phyloP scores from a whole-genome alignment of 202 grass and related monocot species.

The Brachypodium distachyon region DNA sequence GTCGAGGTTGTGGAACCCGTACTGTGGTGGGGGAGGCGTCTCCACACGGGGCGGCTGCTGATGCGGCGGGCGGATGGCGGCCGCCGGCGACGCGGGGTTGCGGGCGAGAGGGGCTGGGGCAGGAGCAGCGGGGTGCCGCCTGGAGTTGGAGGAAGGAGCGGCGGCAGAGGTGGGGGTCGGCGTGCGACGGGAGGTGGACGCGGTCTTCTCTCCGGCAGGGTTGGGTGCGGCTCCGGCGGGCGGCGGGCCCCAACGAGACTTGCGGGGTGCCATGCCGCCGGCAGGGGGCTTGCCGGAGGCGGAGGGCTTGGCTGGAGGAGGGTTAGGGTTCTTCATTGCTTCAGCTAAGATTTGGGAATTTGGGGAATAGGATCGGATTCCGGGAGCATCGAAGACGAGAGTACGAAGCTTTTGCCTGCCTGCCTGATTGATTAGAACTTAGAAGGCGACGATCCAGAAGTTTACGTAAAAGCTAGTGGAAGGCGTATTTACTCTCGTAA shows the following conservation, averaged over 20 bases:
- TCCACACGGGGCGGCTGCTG: constrained; percentile 19
- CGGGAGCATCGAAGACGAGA: not conserved
- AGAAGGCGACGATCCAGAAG: too few relatives aligned
- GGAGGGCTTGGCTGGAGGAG: constrained; percentile 1
- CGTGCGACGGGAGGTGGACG: constrained; percentile 34
- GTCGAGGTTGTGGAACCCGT: constrained; percentile 71
- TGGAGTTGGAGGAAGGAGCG: constrained; percentile 18
- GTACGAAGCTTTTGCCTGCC: not conserved
- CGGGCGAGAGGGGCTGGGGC: not conserved
- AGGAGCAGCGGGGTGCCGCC: constrained; percentile 21
- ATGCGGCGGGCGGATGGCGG: constrained; percentile 13
- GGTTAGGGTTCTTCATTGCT: constrained; percentile 67
- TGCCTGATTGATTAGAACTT: too few relatives aligned
- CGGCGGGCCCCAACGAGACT: constrained; percentile 27
- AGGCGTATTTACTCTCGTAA: not conserved
- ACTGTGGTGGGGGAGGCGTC: constrained; percentile 34
- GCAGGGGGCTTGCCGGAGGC: constrained; percentile 5
- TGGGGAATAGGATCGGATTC: not conserved
- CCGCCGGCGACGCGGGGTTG: constrained; percentile 21
- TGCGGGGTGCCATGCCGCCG: constrained; percentile 21
- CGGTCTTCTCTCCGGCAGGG: constrained; percentile 15
- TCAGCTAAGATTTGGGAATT: not conserved
- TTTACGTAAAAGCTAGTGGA: not conserved
- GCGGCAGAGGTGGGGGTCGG: not conserved
- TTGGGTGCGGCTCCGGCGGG: not conserved